A percentile compares a stretch with the other conserved stretches of the same genome.
These are phyloP conservation scores for Thraustochytrium striatum DNA, from an alignment of 352 stramenopile species.

Conservation along the genomic window DNA sequence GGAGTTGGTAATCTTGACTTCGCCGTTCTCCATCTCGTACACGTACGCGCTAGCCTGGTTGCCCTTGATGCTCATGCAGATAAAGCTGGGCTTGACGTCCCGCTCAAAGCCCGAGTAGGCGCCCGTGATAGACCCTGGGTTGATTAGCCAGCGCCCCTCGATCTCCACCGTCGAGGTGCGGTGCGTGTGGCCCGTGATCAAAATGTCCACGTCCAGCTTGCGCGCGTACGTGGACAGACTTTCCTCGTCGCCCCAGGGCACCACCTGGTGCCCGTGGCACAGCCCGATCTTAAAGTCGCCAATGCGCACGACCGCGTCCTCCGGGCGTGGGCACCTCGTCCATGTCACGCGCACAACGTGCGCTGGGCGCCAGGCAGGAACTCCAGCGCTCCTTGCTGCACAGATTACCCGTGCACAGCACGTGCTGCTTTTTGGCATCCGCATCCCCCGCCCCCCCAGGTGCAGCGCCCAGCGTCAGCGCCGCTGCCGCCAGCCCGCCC, in stretches of 20 bases:
- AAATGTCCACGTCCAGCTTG: slow-evolving; percentile 93
- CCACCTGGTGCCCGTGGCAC: slow-evolving; percentile 92
- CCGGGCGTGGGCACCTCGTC: slow-evolving; percentile 78
- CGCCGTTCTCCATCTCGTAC: slow-evolving; percentile 81
- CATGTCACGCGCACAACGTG: slow-evolving; percentile 89
- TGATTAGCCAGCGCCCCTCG: slow-evolving; percentile 93
- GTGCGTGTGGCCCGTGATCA: slow-evolving; percentile 91
- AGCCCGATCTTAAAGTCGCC: slow-evolving; percentile 93
- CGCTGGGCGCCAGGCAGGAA: slow-evolving; percentile 90
- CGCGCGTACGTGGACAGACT: neutral
- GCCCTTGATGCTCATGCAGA: slow-evolving; percentile 95
- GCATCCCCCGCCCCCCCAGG: too few species aligned
- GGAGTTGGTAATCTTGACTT: slow-evolving; percentile 68
- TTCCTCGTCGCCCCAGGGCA: slow-evolving; percentile 58
- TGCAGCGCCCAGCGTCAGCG: too few species aligned
- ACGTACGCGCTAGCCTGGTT: slow-evolving; percentile 93
- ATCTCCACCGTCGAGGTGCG: slow-evolving; percentile 83
- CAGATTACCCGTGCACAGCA: slow-evolving; percentile 96
- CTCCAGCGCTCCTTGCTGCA: slow-evolving; percentile 87
- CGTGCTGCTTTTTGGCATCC: slow-evolving; percentile 97
- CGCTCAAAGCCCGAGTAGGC: slow-evolving; percentile 74
- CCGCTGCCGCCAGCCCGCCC: neutral
- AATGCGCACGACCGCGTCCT: slow-evolving; percentile 90
- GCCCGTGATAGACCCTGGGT: slow-evolving; percentile 90
- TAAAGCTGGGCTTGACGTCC: slow-evolving; percentile 87